These are phyloP conservation scores for Aegilops umbellulata DNA, from an alignment of 176 grass and related monocot species.

Conservation along the genomic window DNA sequence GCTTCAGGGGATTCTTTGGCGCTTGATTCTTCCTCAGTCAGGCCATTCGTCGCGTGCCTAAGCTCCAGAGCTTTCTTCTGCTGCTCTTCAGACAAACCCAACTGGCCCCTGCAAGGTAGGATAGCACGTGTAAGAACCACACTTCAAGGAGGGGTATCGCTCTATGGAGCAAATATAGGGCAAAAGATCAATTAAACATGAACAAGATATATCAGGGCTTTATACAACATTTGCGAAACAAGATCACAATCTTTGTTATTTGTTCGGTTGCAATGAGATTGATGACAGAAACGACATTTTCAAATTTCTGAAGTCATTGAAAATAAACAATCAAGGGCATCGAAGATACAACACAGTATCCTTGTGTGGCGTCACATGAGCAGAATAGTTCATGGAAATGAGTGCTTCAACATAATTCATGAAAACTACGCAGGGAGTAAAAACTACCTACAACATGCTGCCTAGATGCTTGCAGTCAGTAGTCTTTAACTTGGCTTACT, in stretches of 20 bases:
- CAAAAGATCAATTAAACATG: background rate
- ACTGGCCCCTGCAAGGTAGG: constrained; percentile 65
- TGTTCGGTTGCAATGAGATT: background rate
- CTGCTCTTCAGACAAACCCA: constrained; percentile 80
- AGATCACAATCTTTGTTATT: background rate
- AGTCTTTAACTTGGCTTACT: background rate
- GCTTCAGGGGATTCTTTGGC: constrained; percentile 40
- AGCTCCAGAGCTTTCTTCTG: constrained; percentile 78
- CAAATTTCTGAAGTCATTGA: constrained; percentile 1
- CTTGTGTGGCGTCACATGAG: background rate
- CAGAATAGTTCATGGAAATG: background rate
- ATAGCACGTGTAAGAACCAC: constrained; percentile 25
- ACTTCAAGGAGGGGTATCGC: background rate
- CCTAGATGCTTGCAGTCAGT: background rate
- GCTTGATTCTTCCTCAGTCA: constrained; percentile 26
- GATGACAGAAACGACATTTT: background rate
- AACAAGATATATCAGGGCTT: constrained; percentile 10
- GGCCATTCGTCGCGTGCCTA: constrained; percentile 39
- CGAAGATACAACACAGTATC: background rate
- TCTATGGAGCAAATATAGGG: background rate
- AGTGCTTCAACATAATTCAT: constrained; percentile 4
- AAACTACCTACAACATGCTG: background rate
- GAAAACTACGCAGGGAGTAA: background rate
- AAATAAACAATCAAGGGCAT: constrained; percentile 13
- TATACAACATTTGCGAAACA: background rate